Percentiles rank a stretch among this genome's conserved stretches.
Conservation (phyloP, 768 basidiomycete species). For the Calocybe indica region DNA sequence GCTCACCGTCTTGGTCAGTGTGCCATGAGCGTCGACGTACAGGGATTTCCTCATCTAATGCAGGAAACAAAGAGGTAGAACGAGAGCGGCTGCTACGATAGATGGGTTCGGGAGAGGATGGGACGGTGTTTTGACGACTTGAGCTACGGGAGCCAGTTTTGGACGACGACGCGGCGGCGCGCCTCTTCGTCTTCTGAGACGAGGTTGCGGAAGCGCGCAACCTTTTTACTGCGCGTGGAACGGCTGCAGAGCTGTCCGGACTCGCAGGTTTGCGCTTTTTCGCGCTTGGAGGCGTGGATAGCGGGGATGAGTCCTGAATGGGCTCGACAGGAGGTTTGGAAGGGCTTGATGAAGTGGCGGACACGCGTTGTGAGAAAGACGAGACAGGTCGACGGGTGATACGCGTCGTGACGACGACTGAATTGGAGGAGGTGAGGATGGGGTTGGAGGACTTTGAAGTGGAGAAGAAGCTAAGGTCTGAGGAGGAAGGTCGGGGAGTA, state of each 20-base stretch:
- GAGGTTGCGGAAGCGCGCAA: conserved; percentile 21
- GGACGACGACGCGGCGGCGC: conserved; percentile 25
- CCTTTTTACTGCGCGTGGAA: conserved; percentile 35
- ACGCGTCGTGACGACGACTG: conserved; percentile 10
- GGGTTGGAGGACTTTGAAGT: not conserved
- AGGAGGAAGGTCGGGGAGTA: not conserved
- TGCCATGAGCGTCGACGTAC: conserved; percentile 43
- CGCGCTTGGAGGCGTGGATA: conserved; percentile 18
- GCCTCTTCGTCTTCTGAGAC: conserved; percentile 24
- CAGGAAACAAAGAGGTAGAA: conserved; percentile 51
- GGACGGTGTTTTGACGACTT: conserved; percentile 32
- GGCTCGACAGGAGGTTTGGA: conserved; percentile 11
- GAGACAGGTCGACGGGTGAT: not conserved
- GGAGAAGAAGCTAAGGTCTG: conserved; percentile 2
- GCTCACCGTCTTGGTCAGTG: conserved; percentile 42
- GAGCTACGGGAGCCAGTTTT: conserved; percentile 35
- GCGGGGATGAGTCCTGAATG: conserved; percentile 20
- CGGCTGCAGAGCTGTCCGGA: conserved; percentile 8
- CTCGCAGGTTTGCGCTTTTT: conserved; percentile 30
- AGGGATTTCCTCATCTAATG: conserved; percentile 26
- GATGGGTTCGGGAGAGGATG: conserved; percentile 49
- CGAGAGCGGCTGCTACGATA: conserved; percentile 58
- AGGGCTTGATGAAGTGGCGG: conserved; percentile 7
- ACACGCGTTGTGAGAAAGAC: conserved; percentile 1
- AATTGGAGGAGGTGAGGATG: not conserved